Evolutionary conservation across 371 early-diverging fungal genomes (phyloP), one percentile per base, ranked within the genome.

Genomic region (Mucor irregularis): DNA sequence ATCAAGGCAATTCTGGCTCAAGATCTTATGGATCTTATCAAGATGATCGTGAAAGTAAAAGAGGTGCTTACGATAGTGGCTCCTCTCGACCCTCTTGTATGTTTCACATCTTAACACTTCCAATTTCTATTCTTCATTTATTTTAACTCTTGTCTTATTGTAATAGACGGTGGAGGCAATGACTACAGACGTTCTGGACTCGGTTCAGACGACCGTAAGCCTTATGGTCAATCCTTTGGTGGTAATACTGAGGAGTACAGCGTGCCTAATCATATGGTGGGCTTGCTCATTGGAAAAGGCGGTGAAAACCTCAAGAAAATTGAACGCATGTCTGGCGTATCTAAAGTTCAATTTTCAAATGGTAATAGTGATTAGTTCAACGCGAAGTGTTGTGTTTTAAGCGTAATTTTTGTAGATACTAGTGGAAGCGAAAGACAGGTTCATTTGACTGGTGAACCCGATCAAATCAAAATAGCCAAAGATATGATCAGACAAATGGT

Each of bases 231-330:
- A 26, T 21, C 33, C 22, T 53, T 50, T 50, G 59, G 66, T n/a
- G 33, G 51, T 19, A 51, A 77, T 53, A 63, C 69, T 9, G 73
- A 69, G 37, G 73, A 87, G 50, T 80, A 85, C 40, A 63, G 54
- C 24, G 87, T 91, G 0, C 89, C 90, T 5, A 78, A 80, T 47
- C 78, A 73, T 38, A 80, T 88, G 64, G 91, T 92, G 13, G 95
- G 95, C 4, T 62, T 93, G 39, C 81, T 96, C 37, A 96, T 95
- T 67, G 95, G 95, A 8, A 78, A 87, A 34, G 84, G 85, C 16
- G 94, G 94, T 10, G 92, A 90, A 47, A 91, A 86, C 65, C 67
- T 95, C 52, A 87, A 90, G 63, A 71, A 84, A 28, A 90, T 94
- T 56, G 92, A 94, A 68, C 73, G 82, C 26, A 74, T 80, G 43